Evolutionary conservation across 257 asterid species (phyloP).

Genomic region (Solanum ossicruentum): DNA sequence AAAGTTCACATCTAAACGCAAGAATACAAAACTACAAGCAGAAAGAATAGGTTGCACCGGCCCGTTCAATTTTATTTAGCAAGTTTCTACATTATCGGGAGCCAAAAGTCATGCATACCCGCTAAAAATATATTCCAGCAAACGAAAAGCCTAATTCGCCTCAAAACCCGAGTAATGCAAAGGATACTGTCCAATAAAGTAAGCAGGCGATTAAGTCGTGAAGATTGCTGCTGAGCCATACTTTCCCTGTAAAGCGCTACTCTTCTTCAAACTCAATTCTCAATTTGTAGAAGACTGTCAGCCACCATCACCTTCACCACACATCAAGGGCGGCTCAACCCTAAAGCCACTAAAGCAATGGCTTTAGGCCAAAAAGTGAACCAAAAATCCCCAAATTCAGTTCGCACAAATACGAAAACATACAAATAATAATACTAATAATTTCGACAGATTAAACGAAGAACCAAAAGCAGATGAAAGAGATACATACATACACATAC

Average conservation of each 20-base stretch:
- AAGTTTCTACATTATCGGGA: not conserved
- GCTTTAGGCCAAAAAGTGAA: too few relatives aligned
- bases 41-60: not conserved
- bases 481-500: too few relatives aligned
- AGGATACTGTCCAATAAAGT: conserved; percentile 99
- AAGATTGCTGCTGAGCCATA: conserved; percentile 93
- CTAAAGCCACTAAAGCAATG: too few relatives aligned
- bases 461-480: too few relatives aligned
- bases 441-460: too few relatives aligned
- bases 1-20: conserved; percentile 22
- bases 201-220: conserved; percentile 89
- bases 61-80: not conserved
- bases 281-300: not conserved
- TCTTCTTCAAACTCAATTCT: conserved; percentile 20
- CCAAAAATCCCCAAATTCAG: too few relatives aligned
- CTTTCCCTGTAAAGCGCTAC: conserved; percentile 3
- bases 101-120: not conserved
- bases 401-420: too few relatives aligned
- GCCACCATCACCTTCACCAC: conserved; percentile 6
- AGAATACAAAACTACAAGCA: not conserved
- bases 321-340: too few relatives aligned
- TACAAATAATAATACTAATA: too few relatives aligned
- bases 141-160: not conserved
- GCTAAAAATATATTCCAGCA: not conserved
- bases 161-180: not conserved